Evolutionary conservation across 23 red algal genomes (phyloP), one percentile per base, ranked within the genome.

Genomic region (Agarophyton chilense): DNA sequence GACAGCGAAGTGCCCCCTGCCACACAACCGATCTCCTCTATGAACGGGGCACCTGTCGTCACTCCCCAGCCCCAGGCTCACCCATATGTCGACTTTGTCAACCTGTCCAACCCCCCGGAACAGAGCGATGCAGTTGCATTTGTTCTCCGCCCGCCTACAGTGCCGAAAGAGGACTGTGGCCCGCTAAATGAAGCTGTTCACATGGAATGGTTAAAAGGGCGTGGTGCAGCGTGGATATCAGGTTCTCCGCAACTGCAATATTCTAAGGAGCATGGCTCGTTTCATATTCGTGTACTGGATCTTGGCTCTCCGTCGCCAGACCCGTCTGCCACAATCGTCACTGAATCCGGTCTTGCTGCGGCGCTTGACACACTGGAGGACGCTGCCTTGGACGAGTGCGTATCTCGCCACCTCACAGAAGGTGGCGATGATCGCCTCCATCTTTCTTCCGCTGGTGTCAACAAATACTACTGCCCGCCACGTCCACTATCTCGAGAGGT

Each of bases 381-480:
- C 77, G 87, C 87, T 70, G 87, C 87, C 0, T 51, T 91, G 72
- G 87, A 91, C 74, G 87, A 79, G 58, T 92, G 89, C 79, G 89
- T 92, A 47, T 90, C 74, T 61, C 84, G 81, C 33, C 84, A 89
- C 50, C 72, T 95, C 28, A 84, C 82, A 10, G 84, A 95, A 49
- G 93, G 93, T 14, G 93, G 93, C 14, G 93, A 95, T 85, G 93
- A 95, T 66, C 93, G 93, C 73, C 82, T 95, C 26, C 88, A 85
- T 47, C 93, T 95, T 17, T 82, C 51, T 63, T 52, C 80, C 21
- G 71, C 79, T 35, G 93, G 93, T 29, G 93, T 95, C 52, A 95
- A 95, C 65, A 87, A 88, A 52, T 95, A 95, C 46, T 95, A 81
- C 46, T 95, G 93, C 43, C 68, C 85, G 36, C 93, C 93, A 6